A percentile compares a stretch with the other conserved stretches of the same genome.
These are phyloP conservation scores for Sisymbrium altissimum DNA, from an alignment of 345 rosid genomes.

Conservation along the genomic window DNA sequence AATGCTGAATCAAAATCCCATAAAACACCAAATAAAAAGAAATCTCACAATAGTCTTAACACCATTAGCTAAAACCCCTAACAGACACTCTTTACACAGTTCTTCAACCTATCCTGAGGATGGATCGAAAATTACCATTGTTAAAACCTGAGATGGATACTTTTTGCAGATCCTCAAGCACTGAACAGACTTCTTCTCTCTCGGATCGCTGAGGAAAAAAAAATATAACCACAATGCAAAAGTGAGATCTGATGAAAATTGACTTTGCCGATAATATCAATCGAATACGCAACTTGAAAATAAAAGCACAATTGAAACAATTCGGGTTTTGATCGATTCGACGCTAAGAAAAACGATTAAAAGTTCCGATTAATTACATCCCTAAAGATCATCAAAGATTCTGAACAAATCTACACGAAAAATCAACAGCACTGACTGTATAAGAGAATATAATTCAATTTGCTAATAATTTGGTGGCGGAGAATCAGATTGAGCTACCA, in stretches of 20 bases:
- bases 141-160: background rate
- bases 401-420: slow-evolving; percentile 5
- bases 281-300: background rate
- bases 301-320: background rate
- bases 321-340: background rate
- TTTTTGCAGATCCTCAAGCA: slow-evolving; percentile 12
- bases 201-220: slow-evolving; percentile 2
- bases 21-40: no score
- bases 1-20: no score
- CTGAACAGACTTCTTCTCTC: background rate
- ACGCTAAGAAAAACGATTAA: background rate
- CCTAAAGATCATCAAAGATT: slow-evolving; percentile 6
- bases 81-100: background rate
- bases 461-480: background rate
- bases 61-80: background rate
- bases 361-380: background rate
- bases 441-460: background rate
- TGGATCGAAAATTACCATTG: slow-evolving; percentile 29
- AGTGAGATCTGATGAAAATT: slow-evolving; percentile 17
- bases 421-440: background rate
- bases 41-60: background rate
- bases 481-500: background rate
- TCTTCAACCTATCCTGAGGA: background rate
- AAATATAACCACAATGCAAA: slow-evolving; percentile 23
- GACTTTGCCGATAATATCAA: background rate